phyloP scores from a whole-genome alignment of 257 asterid species.

The Gentiana dahurica region DNA sequence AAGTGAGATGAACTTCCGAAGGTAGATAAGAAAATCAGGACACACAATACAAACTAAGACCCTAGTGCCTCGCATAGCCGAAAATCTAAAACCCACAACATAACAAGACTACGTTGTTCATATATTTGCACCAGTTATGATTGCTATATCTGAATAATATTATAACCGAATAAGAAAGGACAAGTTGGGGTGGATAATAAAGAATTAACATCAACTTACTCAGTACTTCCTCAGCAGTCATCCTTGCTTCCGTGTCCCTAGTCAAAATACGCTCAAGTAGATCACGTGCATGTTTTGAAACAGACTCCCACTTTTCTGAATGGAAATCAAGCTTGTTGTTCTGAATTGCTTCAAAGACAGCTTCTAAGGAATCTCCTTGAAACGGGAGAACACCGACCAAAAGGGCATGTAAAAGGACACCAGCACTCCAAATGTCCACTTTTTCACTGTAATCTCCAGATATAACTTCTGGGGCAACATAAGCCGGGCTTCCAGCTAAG shows the following conservation, averaged over 20 bases:
- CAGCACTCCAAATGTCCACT: conserved; percentile 43
- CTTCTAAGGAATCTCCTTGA: conserved; percentile 27
- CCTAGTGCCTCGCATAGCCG: too few relatives aligned
- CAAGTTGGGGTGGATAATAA: not conserved
- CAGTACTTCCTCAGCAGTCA: conserved; percentile 38
- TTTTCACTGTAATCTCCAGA: conserved; percentile 30
- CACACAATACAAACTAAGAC: too few relatives aligned
- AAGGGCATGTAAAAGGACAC: conserved; percentile 38
- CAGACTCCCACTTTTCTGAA: conserved; percentile 28
- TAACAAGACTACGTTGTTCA: too few relatives aligned
- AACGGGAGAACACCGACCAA: conserved; percentile 35
- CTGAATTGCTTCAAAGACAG: conserved; percentile 29
- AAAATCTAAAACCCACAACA: too few relatives aligned
- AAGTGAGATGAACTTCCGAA: too few relatives aligned
- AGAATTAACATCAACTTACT: conserved; percentile 16
- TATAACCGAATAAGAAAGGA: too few relatives aligned
- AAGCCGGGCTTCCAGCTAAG: conserved; percentile 44
- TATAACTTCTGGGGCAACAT: conserved; percentile 42
- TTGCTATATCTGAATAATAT: too few relatives aligned
- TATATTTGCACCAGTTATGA: too few relatives aligned
- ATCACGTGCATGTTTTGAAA: conserved; percentile 39
- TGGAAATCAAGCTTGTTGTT: conserved; percentile 32
- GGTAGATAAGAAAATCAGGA: too few relatives aligned
- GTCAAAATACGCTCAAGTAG: conserved; percentile 36
- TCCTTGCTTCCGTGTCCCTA: conserved; percentile 32